phyloP scores from a whole-genome alignment of 306 rosid genomes.

The Alnus glutinosa region DNA sequence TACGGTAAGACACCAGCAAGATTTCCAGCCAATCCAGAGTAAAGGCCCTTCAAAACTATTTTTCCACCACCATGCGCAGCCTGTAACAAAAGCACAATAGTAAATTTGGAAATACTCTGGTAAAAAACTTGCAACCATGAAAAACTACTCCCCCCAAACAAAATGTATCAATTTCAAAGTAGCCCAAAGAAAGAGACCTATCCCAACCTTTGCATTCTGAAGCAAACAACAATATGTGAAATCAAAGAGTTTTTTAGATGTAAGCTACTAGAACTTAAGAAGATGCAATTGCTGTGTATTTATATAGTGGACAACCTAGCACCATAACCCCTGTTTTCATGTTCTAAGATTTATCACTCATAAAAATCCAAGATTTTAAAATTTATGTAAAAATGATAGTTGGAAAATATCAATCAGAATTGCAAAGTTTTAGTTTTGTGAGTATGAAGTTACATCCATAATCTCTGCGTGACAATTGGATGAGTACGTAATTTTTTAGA shows the following conservation, averaged over 20 bases:
- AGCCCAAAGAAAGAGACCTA: not conserved
- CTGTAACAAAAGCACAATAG: slow-evolving; percentile 39
- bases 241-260: not conserved
- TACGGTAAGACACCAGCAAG: slow-evolving; percentile 97
- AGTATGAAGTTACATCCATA: not conserved
- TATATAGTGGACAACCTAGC: not conserved
- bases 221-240: not conserved
- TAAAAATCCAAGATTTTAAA: not conserved
- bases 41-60: slow-evolving; percentile 77
- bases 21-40: slow-evolving; percentile 96
- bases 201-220: not conserved
- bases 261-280: not conserved
- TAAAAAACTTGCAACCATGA: not conserved
- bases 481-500: not conserved
- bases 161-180: not conserved
- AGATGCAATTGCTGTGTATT: not conserved
- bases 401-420: not conserved
- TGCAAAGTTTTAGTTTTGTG: not conserved
- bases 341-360: not conserved
- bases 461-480: not conserved
- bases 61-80: slow-evolving; percentile 88
- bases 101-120: slow-evolving; percentile 11
- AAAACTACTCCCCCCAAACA: not conserved
- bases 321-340: not conserved
- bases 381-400: not conserved